Base-by-base conservation (phyloP, 352 stramenopile genomes). In the Hyaloperonospora arabidopsidis region DNA sequence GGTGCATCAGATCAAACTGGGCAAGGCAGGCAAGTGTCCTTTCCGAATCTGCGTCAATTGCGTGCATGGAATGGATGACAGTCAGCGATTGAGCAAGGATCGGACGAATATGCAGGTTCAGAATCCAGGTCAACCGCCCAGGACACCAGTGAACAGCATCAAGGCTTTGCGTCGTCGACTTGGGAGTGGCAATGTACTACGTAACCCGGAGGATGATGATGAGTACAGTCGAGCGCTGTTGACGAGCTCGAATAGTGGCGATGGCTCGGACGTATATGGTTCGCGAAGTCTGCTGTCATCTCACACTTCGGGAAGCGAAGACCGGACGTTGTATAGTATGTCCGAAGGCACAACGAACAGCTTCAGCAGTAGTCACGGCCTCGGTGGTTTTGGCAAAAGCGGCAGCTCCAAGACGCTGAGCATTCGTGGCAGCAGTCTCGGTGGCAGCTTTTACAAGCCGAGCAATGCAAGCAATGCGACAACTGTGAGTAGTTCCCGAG, bases 31-130 rank as follows among this genome's bases (percentile, higher is more conserved):
- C 34, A 82, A 74, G 41, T 68, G 56, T 13, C 69, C 77, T 17
- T 76, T 87, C 32, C 77, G 77, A 21, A 86, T 87, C 47, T 87
- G 77, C 45, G 46, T 68, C n/a, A 64, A 69, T 19, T 87, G 77
- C 40, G 49, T 70, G 13, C 56, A 72, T 14, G 74, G 70, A 8
- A 35, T 55, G 13, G 65, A 67, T 6, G 67, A 76, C n/a, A 41
- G 45, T 21, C 39, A 68, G 45, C 48, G 63, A 50, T 41, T 34
- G n/a, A 71, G 59, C 25, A 53, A 35, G 36, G 50, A 44, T 28
- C 61, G 56, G 17, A 65, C 48, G 57, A 65, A 52, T 25, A 22
- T 52, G 11, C 55, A 55, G 19, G 28, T 41, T 2, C 56, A 61
- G 32, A 49, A 22, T 36, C 57, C 45, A 49, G 35, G 17, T 12